A percentile compares a stretch with the other conserved stretches of the same genome.
Evolutionary conservation across 2,329 filamentous ascomycete genomes (phyloP).

Genomic region (Aspergillus puulaauensis): DNA sequence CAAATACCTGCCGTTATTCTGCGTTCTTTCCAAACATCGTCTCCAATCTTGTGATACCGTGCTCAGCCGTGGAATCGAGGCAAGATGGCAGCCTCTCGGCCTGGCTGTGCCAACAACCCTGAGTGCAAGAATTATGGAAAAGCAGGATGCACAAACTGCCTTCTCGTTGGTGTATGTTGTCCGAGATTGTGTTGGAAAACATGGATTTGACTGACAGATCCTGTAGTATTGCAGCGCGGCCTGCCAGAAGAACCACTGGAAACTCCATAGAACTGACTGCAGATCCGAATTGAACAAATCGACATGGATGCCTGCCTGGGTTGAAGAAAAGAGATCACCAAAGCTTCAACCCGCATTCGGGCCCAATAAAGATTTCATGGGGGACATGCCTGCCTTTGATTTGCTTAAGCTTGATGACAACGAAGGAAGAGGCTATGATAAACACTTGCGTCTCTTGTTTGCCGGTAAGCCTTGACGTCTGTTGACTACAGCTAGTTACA

Average conservation of each 20-base stretch:
- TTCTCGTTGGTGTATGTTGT: background rate
- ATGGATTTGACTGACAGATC: no score
- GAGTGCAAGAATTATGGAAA: background rate
- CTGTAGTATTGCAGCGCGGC: conserved; percentile 5
- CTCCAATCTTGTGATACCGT: no score
- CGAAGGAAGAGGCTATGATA: conserved; percentile 24
- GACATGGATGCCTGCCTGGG: conserved; percentile 7
- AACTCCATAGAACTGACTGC: conserved; percentile 1
- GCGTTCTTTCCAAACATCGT: no score
- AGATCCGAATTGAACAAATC: background rate
- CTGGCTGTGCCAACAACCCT: background rate
- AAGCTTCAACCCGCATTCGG: no score
- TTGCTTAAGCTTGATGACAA: conserved; percentile 34
- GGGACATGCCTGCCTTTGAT: conserved; percentile 44
- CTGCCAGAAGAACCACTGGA: conserved; percentile 12
- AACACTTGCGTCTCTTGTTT: conserved; percentile 34
- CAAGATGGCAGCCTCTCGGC: background rate
- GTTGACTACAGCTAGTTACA: no score
- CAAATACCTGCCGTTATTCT: no score
- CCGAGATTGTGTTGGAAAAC: no score
- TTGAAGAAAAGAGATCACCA: background rate
- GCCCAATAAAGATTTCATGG: conserved; percentile 38
- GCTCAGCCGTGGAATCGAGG: background rate
- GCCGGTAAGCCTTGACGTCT: conserved; percentile 24
- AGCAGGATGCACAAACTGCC: background rate